Base-by-base conservation (phyloP, 2,329 filamentous ascomycete species). In the Penicillium crustosum region DNA sequence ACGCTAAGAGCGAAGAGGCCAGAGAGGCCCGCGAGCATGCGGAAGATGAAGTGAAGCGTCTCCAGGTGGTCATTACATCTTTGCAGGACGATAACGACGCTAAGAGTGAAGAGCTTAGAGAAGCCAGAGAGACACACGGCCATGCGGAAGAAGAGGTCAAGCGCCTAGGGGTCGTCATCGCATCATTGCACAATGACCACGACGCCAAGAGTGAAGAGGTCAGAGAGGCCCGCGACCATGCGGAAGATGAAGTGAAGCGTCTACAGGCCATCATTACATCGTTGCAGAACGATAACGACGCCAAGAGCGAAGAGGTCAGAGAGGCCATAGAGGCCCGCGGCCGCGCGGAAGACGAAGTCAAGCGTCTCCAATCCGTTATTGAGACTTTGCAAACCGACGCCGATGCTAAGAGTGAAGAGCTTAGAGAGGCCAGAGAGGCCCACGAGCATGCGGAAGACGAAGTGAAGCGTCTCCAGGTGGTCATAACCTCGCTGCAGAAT, bases 31-130 rank as follows among this genome's bases (percentile, higher is more conserved):
- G 61, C n/a, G 55, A 59, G 2, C 56, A 63, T 43, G 63, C 67
- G 36, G 66, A 72, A 55, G 50, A 59, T 23, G 69, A 72, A 57
- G 62, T 67, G n/a, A 43, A 60, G 7, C 65, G 64, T 21, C 49
- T 77, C 47, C 69, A 68, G 36, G 60, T 53, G 6, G 56, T 70
- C 7, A 25, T 55, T n/a, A 4, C 41, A n/a, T 43, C 53, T 3
- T 35, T 55, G 29, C 36, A 55, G 13, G 9, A 36, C 7, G 47
- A 55, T 9, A 21, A 21, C 6, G 31, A 42, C 2, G 33, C 53
- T 17, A 43, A 33, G 23, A 23, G 15, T 8, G 52, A 53, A 53
- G 51, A 54, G 25, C 15, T 6, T 13, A 41, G 7, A 21, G 44
- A 55, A 4, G 38, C 13, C n/a, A 39, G 12, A 10, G 36, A 27